Base-by-base conservation (phyloP, 2,329 filamentous ascomycete species). In the Sclerotinia minor region DNA sequence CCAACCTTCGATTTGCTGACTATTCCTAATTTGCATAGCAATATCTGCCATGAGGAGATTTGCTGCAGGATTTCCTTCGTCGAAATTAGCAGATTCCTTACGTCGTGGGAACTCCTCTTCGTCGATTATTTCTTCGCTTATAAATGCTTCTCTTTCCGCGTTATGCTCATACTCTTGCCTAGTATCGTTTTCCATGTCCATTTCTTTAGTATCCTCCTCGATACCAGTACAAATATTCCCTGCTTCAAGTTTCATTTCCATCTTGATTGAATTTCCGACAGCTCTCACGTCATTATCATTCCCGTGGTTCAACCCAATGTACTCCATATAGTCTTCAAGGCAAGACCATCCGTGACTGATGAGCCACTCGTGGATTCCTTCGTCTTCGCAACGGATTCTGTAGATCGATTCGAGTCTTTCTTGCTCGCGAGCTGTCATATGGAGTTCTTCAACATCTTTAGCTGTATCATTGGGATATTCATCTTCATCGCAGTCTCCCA, bases 41-140 rank as follows among this genome's bases (percentile, higher is more conserved):
- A 80, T 77, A 69, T 80, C 79, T 15, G 79, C 77, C 75, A 80
- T 77, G 17, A 75, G 75, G 0, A 80, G 71, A n/a, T 74, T 77
- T 19, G 79, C 78, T 59, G 78, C 71, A 54, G 75, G 75, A 5
- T 80, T 67, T 9, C 76, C 78, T 38, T 78, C 78, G 38, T 79
- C 74, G 76, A 79, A 78, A 3, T 24, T 21, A 6, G 8, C 6
- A n/a, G 13, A 3, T 15, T 24, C 17, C 11, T 1, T 19, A 5
- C 47, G 29, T 49, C 26, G 11, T 24, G 58, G 19, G 19, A 49
- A 45, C 11, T 49, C 26, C 3, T 8, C 9, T n/a, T 24, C 13
- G 7, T 60, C 58, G 5, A 7, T 32, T 13, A 35, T 19, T 35
- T 19, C 24, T 35, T 35, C 13, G 7, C 29, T n/a, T 0, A n/a